Evolutionary conservation across 1,139 yeast species (phyloP), one percentile per base, ranked within the genome.

Genomic region (Cylindricascospora bacillispora): DNA sequence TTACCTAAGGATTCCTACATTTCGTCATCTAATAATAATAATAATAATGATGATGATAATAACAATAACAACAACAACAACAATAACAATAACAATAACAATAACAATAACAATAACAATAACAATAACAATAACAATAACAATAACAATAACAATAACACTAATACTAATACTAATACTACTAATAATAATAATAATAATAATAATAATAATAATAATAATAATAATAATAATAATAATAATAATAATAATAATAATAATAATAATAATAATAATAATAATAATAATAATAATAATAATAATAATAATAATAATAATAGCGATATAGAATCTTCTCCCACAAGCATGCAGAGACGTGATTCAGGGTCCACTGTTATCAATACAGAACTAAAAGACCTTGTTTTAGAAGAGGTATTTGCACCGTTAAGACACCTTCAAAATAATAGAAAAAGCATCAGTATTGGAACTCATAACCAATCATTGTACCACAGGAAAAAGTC

Each of bases 321-420:
- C n/a, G n/a, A n/a, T n/a, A n/a, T n/a, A n/a, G n/a, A n/a, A n/a
- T n/a, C n/a, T n/a, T n/a, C n/a, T n/a, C n/a, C 17, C 13, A 20
- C 32, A 29, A 21, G n/a, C n/a, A n/a, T n/a, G n/a, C n/a, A n/a
- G n/a, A n/a, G n/a, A n/a, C 31, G 33, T 12, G 43, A 44, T 22
- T 57, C 70, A 39, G 82, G 82, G 0, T 65, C 79, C 2, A 77
- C 89, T 1, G 67, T 68, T 2, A 72, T 77, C 7, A 78, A 78
- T 47, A 63, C 71, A 13, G 67, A 71, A 41, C 55, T 78, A 15
- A 75, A 77, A 39, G 85, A 77, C 39, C 56, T 72, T 30, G 80
- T 78, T 0, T 49, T 78, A 18, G 66, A 70, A 27, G 89, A 78
- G 46, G 86, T 76, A 1, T 77, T 78, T 56, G 75, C 78, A 1